Evolutionary conservation across 1,139 yeast genomes (phyloP).

Genomic region (Zygoascus meyerae): DNA sequence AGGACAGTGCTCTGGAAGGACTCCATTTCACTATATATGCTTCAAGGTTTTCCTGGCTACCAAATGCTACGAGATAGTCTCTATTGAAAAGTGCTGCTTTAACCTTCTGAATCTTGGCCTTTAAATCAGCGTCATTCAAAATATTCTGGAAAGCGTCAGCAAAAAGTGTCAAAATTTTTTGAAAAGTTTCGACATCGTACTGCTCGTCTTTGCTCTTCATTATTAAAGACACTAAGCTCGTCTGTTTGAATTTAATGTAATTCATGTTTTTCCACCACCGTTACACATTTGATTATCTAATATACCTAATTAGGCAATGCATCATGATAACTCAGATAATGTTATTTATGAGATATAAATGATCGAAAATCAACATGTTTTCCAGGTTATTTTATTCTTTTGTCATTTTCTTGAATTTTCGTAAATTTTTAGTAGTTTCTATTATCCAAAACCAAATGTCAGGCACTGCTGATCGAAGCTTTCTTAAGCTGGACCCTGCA

Average conservation of each 20-base stretch:
- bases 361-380: too few species aligned
- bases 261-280: too few species aligned
- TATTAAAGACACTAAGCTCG: background rate
- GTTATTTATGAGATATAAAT: too few species aligned
- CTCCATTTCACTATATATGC: slow-evolving; percentile 87
- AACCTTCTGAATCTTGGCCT: slow-evolving; percentile 51
- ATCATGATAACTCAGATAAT: too few species aligned
- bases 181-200: slow-evolving; percentile 3
- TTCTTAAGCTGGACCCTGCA: too few species aligned
- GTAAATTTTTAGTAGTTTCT: too few species aligned
- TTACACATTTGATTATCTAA: too few species aligned
- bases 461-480: too few species aligned
- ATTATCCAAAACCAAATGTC: too few species aligned
- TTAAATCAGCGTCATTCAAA: slow-evolving; percentile 19
- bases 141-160: slow-evolving; percentile 23
- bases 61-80: slow-evolving; percentile 65
- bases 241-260: slow-evolving; percentile 17
- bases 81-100: slow-evolving; percentile 65
- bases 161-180: slow-evolving; percentile 27
- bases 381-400: too few species aligned
- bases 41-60: slow-evolving; percentile 53
- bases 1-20: slow-evolving; percentile 73
- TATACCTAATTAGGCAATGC: too few species aligned
- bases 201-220: background rate
- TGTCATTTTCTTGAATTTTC: too few species aligned